These are phyloP conservation scores for Arachis stenosperma DNA, from an alignment of 306 rosid species.

Conservation along the genomic window DNA sequence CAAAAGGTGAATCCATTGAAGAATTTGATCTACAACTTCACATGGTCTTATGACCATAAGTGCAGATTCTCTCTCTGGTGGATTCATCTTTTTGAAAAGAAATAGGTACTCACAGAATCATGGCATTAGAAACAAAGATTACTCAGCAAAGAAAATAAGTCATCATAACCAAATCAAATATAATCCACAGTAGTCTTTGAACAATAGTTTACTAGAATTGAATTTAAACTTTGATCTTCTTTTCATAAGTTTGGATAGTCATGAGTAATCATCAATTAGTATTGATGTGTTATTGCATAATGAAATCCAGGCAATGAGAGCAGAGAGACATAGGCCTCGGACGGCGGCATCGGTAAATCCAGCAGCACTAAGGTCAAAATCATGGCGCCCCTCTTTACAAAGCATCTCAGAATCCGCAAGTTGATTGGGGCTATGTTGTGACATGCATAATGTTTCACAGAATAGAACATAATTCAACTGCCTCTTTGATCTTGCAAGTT, in stretches of 20 bases:
- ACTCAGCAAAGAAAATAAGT: background rate
- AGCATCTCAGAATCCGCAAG: conserved; percentile 80
- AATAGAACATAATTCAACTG: conserved; percentile 24
- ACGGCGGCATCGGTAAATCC: conserved; percentile 58
- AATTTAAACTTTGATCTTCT: conserved; percentile 12
- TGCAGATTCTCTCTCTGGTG: conserved; percentile 7
- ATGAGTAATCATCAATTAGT: conserved; percentile 1
- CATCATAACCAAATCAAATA: conserved; percentile 16
- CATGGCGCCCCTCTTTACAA: conserved; percentile 92
- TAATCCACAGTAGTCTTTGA: background rate
- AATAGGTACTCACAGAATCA: conserved; percentile 3
- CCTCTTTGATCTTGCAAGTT: conserved; percentile 41
- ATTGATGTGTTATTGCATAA: conserved; percentile 8
- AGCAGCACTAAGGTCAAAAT: conserved; percentile 57
- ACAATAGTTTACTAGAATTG: background rate
- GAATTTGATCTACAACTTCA: conserved; percentile 33
- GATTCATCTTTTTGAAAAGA: background rate
- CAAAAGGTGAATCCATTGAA: conserved; percentile 22
- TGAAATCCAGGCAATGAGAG: conserved; percentile 63
- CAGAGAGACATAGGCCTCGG: conserved; percentile 54
- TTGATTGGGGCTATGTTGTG: conserved; percentile 42
- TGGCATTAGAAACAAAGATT: background rate
- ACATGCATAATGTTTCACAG: conserved; percentile 32
- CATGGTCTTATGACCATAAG: conserved; percentile 10
- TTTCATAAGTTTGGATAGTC: background rate